A percentile compares a stretch with the other conserved stretches of the same genome.
phyloP scores from a whole-genome alignment of 371 early-diverging fungal species.

The Mortierella sp. region DNA sequence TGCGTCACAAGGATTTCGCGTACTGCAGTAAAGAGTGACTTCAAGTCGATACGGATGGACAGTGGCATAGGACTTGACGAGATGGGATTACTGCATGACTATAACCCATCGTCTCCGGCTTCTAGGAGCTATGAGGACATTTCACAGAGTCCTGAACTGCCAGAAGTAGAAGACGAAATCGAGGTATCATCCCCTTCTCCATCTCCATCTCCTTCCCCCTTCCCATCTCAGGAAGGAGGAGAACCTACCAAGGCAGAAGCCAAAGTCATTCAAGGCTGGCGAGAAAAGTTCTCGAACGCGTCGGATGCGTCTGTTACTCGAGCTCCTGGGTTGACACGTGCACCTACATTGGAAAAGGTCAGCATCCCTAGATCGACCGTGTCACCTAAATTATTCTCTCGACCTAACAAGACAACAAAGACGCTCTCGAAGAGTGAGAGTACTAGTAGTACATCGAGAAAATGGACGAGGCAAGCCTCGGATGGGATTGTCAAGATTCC shows the following conservation, averaged over 20 bases:
- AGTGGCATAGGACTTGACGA: slow-evolving; percentile 43
- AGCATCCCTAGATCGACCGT: not conserved
- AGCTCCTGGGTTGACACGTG: slow-evolving; percentile 24
- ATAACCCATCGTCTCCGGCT: not conserved
- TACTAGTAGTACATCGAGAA: not conserved
- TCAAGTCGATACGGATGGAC: slow-evolving; percentile 21
- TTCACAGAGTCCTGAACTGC: not conserved
- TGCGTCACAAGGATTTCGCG: not conserved
- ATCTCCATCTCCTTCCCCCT: not conserved
- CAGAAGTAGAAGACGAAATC: not conserved
- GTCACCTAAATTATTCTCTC: not conserved
- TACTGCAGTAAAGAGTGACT: not conserved
- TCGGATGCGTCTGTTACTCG: not conserved
- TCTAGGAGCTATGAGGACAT: not conserved
- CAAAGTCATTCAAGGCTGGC: slow-evolving; percentile 44
- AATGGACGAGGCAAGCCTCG: not conserved
- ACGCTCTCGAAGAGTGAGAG: not conserved
- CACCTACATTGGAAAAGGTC: slow-evolving; percentile 9
- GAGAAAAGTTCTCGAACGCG: slow-evolving; percentile 38
- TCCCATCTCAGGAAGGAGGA: not conserved
- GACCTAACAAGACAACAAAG: not conserved
- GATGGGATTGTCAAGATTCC: not conserved
- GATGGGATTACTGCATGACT: not conserved
- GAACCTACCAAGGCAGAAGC: slow-evolving; percentile 17
- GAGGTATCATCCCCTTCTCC: not conserved